Evolutionary conservation across 2,329 filamentous ascomycete genomes (phyloP).

Genomic region (Exophiala xenobiotica): DNA sequence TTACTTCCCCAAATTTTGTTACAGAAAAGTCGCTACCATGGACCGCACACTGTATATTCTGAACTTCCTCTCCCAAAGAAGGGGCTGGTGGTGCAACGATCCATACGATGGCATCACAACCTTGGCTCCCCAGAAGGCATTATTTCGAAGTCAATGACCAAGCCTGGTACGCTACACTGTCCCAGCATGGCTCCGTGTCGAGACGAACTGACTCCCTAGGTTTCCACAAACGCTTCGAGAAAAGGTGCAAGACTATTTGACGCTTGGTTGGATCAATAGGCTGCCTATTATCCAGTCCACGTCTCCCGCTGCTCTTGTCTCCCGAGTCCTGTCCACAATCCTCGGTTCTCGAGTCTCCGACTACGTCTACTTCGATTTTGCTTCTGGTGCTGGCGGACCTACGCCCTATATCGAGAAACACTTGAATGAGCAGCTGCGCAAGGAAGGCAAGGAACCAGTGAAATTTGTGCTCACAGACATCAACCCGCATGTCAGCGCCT

Average conservation of each 20-base stretch:
- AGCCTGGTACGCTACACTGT: slow-evolving; percentile 56
- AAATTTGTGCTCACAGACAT: slow-evolving; percentile 66
- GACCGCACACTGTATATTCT: background rate
- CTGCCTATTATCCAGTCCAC: slow-evolving; percentile 58
- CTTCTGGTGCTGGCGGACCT: slow-evolving; percentile 70
- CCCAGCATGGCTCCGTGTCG: slow-evolving; percentile 27
- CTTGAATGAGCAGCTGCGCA: slow-evolving; percentile 50
- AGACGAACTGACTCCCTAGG: slow-evolving; percentile 43
- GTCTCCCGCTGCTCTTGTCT: slow-evolving; percentile 62
- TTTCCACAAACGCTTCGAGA: slow-evolving; percentile 62
- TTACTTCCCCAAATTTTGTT: background rate
- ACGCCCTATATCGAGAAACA: slow-evolving; percentile 63
- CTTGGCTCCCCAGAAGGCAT: slow-evolving; percentile 40
- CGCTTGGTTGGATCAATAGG: slow-evolving; percentile 61
- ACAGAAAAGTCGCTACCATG: background rate
- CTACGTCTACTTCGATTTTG: slow-evolving; percentile 72
- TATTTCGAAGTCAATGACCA: slow-evolving; percentile 69
- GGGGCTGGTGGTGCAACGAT: background rate
- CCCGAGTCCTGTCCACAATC: slow-evolving; percentile 54
- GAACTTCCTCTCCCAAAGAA: background rate
- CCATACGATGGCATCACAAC: slow-evolving; percentile 1
- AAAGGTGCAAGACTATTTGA: slow-evolving; percentile 62
- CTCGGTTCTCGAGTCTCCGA: slow-evolving; percentile 50
- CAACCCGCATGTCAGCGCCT: slow-evolving; percentile 62
- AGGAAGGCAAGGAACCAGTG: slow-evolving; percentile 35